Conservation (phyloP, 2,329 filamentous ascomycete species). For the Aspergillus fumigatiaffinis region DNA sequence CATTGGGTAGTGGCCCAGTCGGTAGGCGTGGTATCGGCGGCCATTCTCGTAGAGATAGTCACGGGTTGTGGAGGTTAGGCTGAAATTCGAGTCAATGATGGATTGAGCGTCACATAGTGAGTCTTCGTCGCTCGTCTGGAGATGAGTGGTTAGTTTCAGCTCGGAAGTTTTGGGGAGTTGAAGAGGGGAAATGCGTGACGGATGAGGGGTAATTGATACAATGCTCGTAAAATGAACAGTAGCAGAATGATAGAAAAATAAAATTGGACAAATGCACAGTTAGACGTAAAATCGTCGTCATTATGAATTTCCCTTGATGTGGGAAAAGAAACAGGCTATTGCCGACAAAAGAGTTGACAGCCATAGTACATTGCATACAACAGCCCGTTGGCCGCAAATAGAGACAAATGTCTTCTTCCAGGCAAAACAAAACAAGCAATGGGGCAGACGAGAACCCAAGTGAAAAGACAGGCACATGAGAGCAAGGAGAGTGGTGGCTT, state of each 20-base stretch:
- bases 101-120: conserved; percentile 29
- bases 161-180: background rate
- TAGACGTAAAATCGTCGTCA: background rate
- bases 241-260: background rate
- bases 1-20: conserved; percentile 39
- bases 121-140: conserved; percentile 34
- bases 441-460: background rate
- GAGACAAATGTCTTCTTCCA: background rate
- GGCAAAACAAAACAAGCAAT: background rate
- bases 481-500: conserved; percentile 10
- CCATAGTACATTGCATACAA: background rate
- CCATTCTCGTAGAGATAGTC: conserved; percentile 41
- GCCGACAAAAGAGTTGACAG: background rate
- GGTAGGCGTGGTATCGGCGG: conserved; percentile 42
- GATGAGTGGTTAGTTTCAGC: conserved; percentile 3
- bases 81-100: conserved; percentile 39
- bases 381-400: background rate
- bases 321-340: background rate
- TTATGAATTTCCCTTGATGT: background rate
- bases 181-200: background rate
- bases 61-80: conserved; percentile 36
- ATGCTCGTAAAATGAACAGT: background rate
- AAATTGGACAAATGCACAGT: background rate
- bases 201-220: background rate
- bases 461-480: background rate